phyloP scores from a whole-genome alignment of 1,139 yeast genomes.

The Blastobotrys raffinosifermentans region DNA sequence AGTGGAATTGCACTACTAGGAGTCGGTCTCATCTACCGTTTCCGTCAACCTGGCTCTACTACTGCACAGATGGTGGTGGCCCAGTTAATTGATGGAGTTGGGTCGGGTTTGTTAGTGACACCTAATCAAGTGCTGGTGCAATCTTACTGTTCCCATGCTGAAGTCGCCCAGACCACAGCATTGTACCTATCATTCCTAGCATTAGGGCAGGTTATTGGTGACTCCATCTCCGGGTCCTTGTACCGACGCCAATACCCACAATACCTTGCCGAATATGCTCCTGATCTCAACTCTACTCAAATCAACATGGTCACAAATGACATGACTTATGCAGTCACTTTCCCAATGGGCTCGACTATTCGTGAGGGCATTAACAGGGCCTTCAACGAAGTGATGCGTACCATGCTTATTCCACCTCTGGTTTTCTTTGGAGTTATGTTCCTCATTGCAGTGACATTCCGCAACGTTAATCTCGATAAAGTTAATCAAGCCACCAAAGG shows the following conservation, averaged over 20 bases:
- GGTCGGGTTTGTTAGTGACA: constrained; percentile 20
- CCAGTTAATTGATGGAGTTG: constrained; percentile 20
- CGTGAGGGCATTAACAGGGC: constrained; percentile 13
- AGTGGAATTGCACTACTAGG: constrained; percentile 48
- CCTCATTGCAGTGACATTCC: constrained; percentile 10
- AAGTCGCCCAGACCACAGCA: constrained; percentile 22
- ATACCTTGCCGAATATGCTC: constrained; percentile 7
- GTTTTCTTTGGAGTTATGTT: constrained; percentile 13
- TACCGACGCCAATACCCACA: constrained; percentile 13
- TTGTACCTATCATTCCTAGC: constrained; percentile 20
- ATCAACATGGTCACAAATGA: constrained; percentile 12
- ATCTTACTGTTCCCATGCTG: constrained; percentile 16
- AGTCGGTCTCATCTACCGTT: constrained; percentile 36
- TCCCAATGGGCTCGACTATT: constrained; percentile 12
- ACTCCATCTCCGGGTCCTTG: constrained; percentile 17
- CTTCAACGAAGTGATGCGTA: constrained; percentile 14
- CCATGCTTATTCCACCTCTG: constrained; percentile 13
- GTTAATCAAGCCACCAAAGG: no score
- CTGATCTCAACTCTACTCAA: constrained; percentile 8
- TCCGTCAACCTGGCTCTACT: constrained; percentile 15
- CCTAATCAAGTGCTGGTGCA: constrained; percentile 22
- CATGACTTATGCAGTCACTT: constrained; percentile 11
- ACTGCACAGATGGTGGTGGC: constrained; percentile 15
- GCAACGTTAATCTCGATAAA: constrained; percentile 9
- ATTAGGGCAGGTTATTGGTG: constrained; percentile 18